These are phyloP conservation scores for Rosa hybrid DNA, from an alignment of 331 rosid genomes.

Conservation along the genomic window DNA sequence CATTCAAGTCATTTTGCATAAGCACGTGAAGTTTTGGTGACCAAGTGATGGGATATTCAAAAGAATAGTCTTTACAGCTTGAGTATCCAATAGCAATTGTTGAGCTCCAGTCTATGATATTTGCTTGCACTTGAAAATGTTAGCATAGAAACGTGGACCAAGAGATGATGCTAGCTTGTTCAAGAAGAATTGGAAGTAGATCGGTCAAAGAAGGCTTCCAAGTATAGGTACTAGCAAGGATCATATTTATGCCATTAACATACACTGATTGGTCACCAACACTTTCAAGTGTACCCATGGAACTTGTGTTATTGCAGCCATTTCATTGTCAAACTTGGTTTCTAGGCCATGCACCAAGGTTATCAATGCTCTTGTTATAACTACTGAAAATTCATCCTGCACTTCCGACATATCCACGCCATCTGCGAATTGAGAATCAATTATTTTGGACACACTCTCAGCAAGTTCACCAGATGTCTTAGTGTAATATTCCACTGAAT, in stretches of 20 bases:
- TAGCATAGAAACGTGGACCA: constrained; percentile 92
- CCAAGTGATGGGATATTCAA: constrained; percentile 97
- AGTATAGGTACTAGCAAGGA: constrained; percentile 87
- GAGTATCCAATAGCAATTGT: constrained; percentile 97
- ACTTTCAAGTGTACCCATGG: constrained; percentile 95
- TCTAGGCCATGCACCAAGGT: constrained; percentile 94
- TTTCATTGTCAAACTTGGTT: constrained; percentile 93
- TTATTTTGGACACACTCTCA: constrained; percentile 88
- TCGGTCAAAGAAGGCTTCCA: constrained; percentile 88
- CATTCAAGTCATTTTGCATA: too few species aligned
- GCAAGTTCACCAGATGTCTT: constrained; percentile 96
- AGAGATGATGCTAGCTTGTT: constrained; percentile 99
- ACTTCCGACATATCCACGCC: constrained; percentile 96
- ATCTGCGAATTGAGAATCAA: constrained; percentile 71
- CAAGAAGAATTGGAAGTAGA: constrained; percentile 95
- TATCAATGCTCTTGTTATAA: constrained; percentile 88
- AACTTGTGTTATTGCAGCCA: constrained; percentile 96
- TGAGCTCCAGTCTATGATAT: constrained; percentile 99
- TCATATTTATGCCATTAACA: constrained; percentile 91
- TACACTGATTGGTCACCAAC: constrained; percentile 99
- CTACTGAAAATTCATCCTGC: constrained; percentile 97
- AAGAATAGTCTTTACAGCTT: constrained; percentile 97
- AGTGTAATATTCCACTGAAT: constrained; percentile 96
- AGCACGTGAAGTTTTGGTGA: too few species aligned
- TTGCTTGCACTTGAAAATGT: constrained; percentile 96